A percentile compares a stretch with the other conserved stretches of the same genome.
These are phyloP conservation scores for Brachypodium distachyon DNA, from an alignment of 202 grass and related monocot species.

Conservation along the genomic window DNA sequence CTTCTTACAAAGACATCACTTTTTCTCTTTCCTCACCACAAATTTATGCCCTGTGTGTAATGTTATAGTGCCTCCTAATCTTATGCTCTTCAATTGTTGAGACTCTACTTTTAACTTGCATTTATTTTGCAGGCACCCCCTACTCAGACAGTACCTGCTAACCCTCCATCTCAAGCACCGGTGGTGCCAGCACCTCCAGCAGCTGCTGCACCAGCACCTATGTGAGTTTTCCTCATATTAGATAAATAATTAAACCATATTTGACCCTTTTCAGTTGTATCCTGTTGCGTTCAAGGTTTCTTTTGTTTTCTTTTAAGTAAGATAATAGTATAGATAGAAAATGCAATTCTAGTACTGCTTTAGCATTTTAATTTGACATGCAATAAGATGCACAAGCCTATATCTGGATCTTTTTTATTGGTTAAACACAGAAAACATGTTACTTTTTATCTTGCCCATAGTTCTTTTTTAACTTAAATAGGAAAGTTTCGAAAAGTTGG, in stretches of 20 bases:
- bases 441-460: not conserved
- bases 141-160: slow-evolving; percentile 36
- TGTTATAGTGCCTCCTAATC: not conserved
- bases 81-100: not conserved
- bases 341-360: not conserved
- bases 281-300: not conserved
- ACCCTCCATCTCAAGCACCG: slow-evolving; percentile 40
- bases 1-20: not conserved
- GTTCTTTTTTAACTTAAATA: not conserved
- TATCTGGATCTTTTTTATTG: not conserved
- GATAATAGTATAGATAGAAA: not conserved
- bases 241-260: not conserved
- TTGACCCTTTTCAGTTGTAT: not conserved
- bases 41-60: not conserved
- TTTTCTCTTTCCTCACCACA: not conserved
- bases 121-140: slow-evolving; percentile 36
- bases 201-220: slow-evolving; percentile 23
- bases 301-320: not conserved
- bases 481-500: not conserved
- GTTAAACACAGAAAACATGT: not conserved
- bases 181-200: slow-evolving; percentile 20
- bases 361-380: not conserved
- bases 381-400: not conserved
- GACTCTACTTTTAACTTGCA: not conserved
- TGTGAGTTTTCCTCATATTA: slow-evolving; percentile 35